phyloP scores from a whole-genome alignment of 1,284 basidiomycete genomes.

The Phlebopus sp. region DNA sequence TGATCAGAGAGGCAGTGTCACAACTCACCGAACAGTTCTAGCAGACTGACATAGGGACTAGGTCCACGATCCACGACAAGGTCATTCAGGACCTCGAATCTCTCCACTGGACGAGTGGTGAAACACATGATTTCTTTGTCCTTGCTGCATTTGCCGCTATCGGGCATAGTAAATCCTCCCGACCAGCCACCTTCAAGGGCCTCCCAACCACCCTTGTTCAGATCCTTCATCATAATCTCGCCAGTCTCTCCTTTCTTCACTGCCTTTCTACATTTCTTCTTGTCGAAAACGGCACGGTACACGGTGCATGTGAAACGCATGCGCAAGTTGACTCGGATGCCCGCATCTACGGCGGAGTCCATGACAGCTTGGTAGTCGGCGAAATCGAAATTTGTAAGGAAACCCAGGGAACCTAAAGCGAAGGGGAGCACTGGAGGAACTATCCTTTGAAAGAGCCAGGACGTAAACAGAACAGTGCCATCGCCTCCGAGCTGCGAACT shows the following conservation, averaged over 20 bases:
- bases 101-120: slow-evolving; percentile 91
- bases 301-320: slow-evolving; percentile 99
- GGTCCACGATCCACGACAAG: slow-evolving; percentile 97
- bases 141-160: slow-evolving; percentile 50
- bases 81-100: slow-evolving; percentile 98
- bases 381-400: slow-evolving; percentile 98
- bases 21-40: slow-evolving; percentile 91
- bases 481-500: slow-evolving; percentile 84
- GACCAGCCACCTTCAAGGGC: slow-evolving; percentile 79
- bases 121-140: slow-evolving; percentile 99
- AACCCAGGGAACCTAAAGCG: slow-evolving; percentile 97
- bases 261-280: slow-evolving; percentile 71
- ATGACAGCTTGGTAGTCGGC: slow-evolving; percentile 84
- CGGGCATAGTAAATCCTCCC: slow-evolving; percentile 37
- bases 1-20: not conserved
- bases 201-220: slow-evolving; percentile 91
- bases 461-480: slow-evolving; percentile 98
- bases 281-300: slow-evolving; percentile 83
- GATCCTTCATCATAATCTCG: slow-evolving; percentile 90
- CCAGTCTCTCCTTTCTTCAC: slow-evolving; percentile 90
- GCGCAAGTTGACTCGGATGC: slow-evolving; percentile 95
- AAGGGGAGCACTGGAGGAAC: slow-evolving; percentile 98
- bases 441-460: slow-evolving; percentile 98
- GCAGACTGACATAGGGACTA: slow-evolving; percentile 93
- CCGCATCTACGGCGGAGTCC: slow-evolving; percentile 87